Percentiles rank a stretch among this genome's conserved stretches.
Evolutionary conservation across 2,329 filamentous ascomycete genomes (phyloP).

Genomic region (Trichoderma sp.): DNA sequence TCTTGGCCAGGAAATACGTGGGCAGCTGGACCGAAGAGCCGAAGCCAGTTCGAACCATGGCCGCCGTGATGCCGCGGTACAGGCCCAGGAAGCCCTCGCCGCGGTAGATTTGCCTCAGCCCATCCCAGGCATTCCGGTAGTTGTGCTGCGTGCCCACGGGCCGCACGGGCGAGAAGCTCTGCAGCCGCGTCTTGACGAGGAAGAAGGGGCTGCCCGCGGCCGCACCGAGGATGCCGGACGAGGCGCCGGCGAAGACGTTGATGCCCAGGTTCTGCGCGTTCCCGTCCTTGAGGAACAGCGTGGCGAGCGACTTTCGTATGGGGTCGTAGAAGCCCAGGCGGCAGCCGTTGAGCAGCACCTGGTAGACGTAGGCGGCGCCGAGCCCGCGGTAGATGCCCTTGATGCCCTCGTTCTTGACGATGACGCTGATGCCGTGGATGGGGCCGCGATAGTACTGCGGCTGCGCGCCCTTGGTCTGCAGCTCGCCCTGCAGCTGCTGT

Average conservation of each 20-base stretch:
- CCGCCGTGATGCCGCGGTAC: conserved; percentile 88
- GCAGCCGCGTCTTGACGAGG: conserved; percentile 93
- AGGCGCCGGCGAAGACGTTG: conserved; percentile 91
- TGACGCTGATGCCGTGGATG: conserved; percentile 86
- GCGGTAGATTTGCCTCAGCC: conserved; percentile 76
- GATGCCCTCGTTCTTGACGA: conserved; percentile 86
- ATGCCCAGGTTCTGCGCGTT: conserved; percentile 82
- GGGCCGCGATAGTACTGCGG: conserved; percentile 89
- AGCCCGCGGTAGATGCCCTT: conserved; percentile 86
- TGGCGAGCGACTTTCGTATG: conserved; percentile 73
- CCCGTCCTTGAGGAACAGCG: conserved; percentile 70
- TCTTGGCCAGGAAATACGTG: conserved; percentile 97
- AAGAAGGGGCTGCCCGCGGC: conserved; percentile 96
- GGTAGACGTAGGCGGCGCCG: conserved; percentile 92
- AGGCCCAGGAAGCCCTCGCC: conserved; percentile 78
- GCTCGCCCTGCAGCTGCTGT: conserved; percentile 96
- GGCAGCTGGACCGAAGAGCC: conserved; percentile 95
- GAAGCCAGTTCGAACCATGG: conserved; percentile 95
- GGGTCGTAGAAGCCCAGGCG: conserved; percentile 98
- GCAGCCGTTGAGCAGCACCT: conserved; percentile 94
- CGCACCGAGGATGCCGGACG: conserved; percentile 87
- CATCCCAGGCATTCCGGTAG: conserved; percentile 85
- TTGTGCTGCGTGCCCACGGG: conserved; percentile 96
- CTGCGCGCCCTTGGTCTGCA: conserved; percentile 83
- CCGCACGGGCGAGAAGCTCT: conserved; percentile 89